Percentiles rank a stretch among this genome's conserved stretches.
These are phyloP conservation scores for Letharia columbiana DNA, from an alignment of 495 filamentous ascomycete genomes.

Conservation along the genomic window DNA sequence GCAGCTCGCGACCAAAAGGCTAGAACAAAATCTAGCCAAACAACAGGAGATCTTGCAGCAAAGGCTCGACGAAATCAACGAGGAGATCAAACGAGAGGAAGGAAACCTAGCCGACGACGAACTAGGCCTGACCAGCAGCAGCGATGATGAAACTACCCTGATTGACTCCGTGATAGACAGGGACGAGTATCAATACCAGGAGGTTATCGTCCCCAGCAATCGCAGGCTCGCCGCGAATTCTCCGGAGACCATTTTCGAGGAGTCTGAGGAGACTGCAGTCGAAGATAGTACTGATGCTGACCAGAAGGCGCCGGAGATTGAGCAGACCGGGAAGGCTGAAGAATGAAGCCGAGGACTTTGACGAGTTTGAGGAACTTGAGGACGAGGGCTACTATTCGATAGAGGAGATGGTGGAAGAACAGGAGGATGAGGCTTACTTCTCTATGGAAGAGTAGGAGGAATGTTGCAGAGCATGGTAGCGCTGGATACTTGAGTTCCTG, in stretches of 20 bases:
- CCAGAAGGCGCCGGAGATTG: too few species aligned
- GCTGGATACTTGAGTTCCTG: neutral
- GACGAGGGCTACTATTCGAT: too few species aligned
- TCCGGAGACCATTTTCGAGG: too few species aligned
- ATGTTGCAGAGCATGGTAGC: neutral
- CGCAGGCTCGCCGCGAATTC: too few species aligned
- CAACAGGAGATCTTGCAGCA: neutral
- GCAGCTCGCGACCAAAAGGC: neutral
- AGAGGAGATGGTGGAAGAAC: neutral
- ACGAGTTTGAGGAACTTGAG: too few species aligned
- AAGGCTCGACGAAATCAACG: neutral
- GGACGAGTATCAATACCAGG: neutral
- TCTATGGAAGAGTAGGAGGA: neutral
- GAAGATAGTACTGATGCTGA: too few species aligned
- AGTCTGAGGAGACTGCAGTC: too few species aligned
- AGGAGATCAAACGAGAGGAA: neutral
- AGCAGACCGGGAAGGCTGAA: too few species aligned
- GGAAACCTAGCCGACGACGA: neutral
- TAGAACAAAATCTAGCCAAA: neutral
- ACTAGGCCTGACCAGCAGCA: neutral
- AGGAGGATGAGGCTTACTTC: neutral
- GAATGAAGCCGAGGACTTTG: too few species aligned
- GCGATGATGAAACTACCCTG: neutral
- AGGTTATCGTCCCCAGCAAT: too few species aligned
- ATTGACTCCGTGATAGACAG: neutral